Percentiles rank a stretch among this genome's conserved stretches.
Conservation (phyloP, 192 early-diverging fungal genomes). For the Backusella liffmaniae region DNA sequence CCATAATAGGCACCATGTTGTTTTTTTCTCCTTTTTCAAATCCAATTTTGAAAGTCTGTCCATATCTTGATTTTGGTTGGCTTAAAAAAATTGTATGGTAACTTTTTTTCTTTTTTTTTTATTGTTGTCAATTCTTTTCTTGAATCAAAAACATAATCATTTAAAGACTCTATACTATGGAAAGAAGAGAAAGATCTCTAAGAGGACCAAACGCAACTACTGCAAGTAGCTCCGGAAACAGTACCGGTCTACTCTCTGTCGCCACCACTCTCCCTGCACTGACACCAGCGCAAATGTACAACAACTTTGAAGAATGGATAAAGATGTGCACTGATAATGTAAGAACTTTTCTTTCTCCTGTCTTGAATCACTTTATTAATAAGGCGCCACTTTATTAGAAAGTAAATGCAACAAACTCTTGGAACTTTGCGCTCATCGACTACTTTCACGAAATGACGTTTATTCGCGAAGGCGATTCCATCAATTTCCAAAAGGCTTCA, state of each 20-base stretch:
- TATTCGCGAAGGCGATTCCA: slow-evolving; percentile 90
- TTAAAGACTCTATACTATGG: background rate
- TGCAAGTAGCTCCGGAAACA: background rate
- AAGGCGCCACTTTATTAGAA: slow-evolving; percentile 54
- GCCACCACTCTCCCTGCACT: slow-evolving; percentile 21
- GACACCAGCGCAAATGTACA: slow-evolving; percentile 41
- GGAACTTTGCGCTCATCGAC: slow-evolving; percentile 97
- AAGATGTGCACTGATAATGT: slow-evolving; percentile 97
- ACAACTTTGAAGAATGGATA: slow-evolving; percentile 90
- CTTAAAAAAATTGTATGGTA: background rate
- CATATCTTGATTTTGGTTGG: background rate
- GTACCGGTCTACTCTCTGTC: background rate
- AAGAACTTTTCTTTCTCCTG: background rate
- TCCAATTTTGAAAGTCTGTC: background rate
- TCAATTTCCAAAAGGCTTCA: slow-evolving; percentile 98
- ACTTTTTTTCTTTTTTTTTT: background rate
- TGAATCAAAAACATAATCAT: background rate
- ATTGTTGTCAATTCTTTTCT: background rate
- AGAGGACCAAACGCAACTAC: background rate
- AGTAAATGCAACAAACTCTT: slow-evolving; percentile 93
- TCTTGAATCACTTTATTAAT: background rate
- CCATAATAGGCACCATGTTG: background rate
- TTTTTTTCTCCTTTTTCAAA: background rate
- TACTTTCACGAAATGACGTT: slow-evolving; percentile 97
- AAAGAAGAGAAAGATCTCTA: slow-evolving; percentile 4